Base-by-base conservation (phyloP, 2,329 filamentous ascomycete species). In the Acrocalymma vagum region DNA sequence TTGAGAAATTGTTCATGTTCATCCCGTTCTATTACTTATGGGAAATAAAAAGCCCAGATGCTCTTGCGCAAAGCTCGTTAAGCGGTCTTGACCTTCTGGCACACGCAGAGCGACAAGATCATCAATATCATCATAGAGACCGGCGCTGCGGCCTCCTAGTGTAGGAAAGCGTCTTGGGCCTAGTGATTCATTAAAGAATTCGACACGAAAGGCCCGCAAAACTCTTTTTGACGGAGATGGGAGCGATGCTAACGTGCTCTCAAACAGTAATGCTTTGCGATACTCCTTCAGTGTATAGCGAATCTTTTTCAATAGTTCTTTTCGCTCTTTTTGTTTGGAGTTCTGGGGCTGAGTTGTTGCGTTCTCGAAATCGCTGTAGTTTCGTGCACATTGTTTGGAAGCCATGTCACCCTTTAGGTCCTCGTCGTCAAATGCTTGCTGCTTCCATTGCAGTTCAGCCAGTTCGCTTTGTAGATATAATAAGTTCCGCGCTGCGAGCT, bases 11-110 rank as follows among this genome's bases (percentile, higher is more conserved):
- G n/a, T n/a, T n/a, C n/a, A n/a, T n/a, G n/a, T n/a, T n/a, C 2
- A 13, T 26, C 16, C 13, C 20, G 5, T 22, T 32, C 11, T 6
- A 21, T 13, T 13, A 40, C 48, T 29, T 23, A 48, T 45, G 6
- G 46, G 43, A 15, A 53, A 53, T n/a, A 50, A 28, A 21, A 40
- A 45, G 1, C 37, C 48, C 14, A 26, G 43, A 23, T 61, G 57
- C 17, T 58, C 53, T 29, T 61, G 47, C 9, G 65, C 42, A 35
- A 69, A 62, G 6, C 39, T 38, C 3, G 60, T 63, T 6, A 64
- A 34, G 4, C 58, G 46, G 29, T 65, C 61, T 8, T 21, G 40
- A 21, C 62, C 47, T 8, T 61, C 55, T 11, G 45, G 42, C 2
- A 58, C 54, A 7, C 55, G 39, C 6, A 65, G 29, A 4, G 55